Evolutionary conservation across 1,284 basidiomycete species (phyloP), one percentile per base, ranked within the genome.

Genomic region (Volvariella surrecta): DNA sequence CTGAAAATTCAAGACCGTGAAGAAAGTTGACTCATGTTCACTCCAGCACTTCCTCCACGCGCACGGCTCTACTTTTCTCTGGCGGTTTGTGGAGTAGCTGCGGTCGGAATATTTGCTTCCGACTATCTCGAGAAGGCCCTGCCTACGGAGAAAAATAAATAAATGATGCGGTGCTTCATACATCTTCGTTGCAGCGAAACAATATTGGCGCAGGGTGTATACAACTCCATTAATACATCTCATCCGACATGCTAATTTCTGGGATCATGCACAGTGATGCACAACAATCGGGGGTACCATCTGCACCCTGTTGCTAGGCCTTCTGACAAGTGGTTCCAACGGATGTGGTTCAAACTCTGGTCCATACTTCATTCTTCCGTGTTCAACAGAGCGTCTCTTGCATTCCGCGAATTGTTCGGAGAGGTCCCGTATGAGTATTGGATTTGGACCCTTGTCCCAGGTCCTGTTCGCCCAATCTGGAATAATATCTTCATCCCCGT

Each of bases 61-160:
- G 78, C 79, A 19, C 74, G 81, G 20, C 63, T 82, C n/a, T 63
- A 61, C 42, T 54, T 83, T 37, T 81, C 80, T 7, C 59, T 81
- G 40, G 73, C 63, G 1, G 53, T 76, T 31, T 80, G 75, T 43
- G 61, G 66, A 1, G 56, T 81, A 32, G 79, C 74, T 7, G 58
- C 60, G 4, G 60, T 60, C 10, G 81, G 82, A 7, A 55, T 83
- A 9, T 57, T 67, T 44, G 51, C 73, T 31, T 81, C 81, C 39
- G 69, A 82, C 56, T 64, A 68, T 42, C 61, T 83, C 11, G 79
- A 83, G 54, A 58, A 54, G 3, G n/a, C n/a, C n/a, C 50, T 70
- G 2, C 64, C 71, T 10, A 38, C 57, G 44, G 32, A 40, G 15
- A 19, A 45, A 21, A 52, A 39, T 16, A 39, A n/a, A 37, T n/a